Evolutionary conservation across 2,329 filamentous ascomycete species (phyloP).

Genomic region (Trichoderma cornu-damae): DNA sequence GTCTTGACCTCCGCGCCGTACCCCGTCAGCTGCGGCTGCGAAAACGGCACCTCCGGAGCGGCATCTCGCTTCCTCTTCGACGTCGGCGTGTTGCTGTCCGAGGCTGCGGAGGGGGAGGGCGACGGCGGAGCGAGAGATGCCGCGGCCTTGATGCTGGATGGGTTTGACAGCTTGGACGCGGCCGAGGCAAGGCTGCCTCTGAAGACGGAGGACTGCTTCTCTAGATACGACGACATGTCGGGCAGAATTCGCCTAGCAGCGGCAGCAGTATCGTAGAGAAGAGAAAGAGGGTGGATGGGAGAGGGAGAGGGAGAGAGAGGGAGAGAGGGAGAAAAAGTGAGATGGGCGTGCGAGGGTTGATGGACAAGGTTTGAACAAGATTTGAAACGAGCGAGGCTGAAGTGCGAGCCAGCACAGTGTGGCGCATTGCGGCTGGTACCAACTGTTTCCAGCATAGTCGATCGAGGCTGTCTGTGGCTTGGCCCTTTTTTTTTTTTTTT

Average conservation of each 20-base stretch:
- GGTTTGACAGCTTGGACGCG: conserved; percentile 58
- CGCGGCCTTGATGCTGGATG: conserved; percentile 38
- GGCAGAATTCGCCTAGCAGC: conserved; percentile 13
- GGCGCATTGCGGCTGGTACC: too few relatives aligned
- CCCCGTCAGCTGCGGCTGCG: conserved; percentile 69
- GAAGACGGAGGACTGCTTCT: conserved; percentile 60
- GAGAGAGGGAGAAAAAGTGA: not conserved
- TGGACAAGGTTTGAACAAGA: not conserved
- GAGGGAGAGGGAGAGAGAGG: not conserved
- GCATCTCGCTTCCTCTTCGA: conserved; percentile 57
- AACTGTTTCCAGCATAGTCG: too few relatives aligned
- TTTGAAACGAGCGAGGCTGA: conserved; percentile 8
- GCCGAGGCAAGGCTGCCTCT: conserved; percentile 57
- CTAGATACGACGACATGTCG: conserved; percentile 58
- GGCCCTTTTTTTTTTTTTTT: not conserved
- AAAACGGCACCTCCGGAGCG: conserved; percentile 56
- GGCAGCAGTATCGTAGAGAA: conserved; percentile 4
- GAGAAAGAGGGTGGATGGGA: not conserved
- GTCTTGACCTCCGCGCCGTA: conserved; percentile 78
- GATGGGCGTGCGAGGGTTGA: not conserved
- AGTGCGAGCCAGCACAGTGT: not conserved
- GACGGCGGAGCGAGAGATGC: conserved; percentile 52
- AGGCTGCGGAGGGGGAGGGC: conserved; percentile 55
- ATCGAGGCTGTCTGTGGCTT: conserved; percentile 5
- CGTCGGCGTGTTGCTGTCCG: conserved; percentile 58